A percentile compares a stretch with the other conserved stretches of the same genome.
These are phyloP conservation scores for Conticribra weissflogii DNA, from an alignment of 108 stramenopile genomes.

Conservation along the genomic window DNA sequence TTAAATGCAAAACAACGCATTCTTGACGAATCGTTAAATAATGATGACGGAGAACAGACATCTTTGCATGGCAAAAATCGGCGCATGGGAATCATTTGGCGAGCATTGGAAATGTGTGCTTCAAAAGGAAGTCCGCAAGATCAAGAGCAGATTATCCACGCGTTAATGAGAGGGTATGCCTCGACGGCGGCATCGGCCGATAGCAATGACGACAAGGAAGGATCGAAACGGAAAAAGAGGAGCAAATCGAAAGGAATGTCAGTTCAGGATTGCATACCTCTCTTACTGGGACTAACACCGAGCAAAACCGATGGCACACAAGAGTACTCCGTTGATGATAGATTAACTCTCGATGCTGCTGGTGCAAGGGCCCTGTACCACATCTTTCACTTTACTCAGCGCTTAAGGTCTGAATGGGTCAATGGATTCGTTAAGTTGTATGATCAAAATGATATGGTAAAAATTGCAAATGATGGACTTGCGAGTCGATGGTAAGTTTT, in stretches of 20 bases:
- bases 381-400: slow-evolving; percentile 76
- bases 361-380: slow-evolving; percentile 75
- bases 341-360: slow-evolving; percentile 60
- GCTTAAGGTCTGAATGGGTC: slow-evolving; percentile 64
- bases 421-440: slow-evolving; percentile 56
- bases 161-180: slow-evolving; percentile 67
- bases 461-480: slow-evolving; percentile 77
- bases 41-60: too few relatives aligned
- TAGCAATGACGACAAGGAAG: slow-evolving; percentile 24
- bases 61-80: slow-evolving; percentile 4
- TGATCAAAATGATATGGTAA: slow-evolving; percentile 53
- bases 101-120: slow-evolving; percentile 76
- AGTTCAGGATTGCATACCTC: slow-evolving; percentile 60
- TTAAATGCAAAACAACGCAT: slow-evolving; percentile 50
- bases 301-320: slow-evolving; percentile 22
- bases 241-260: slow-evolving; percentile 63
- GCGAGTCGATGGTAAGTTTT: slow-evolving; percentile 72
- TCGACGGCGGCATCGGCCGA: slow-evolving; percentile 7
- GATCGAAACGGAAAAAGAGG: slow-evolving; percentile 52
- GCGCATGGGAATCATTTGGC: slow-evolving; percentile 77
- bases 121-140: slow-evolving; percentile 58
- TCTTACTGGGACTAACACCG: slow-evolving; percentile 56
- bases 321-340: slow-evolving; percentile 17
- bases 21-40: too few relatives aligned
- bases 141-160: slow-evolving; percentile 69